Base-by-base conservation (phyloP, 768 basidiomycete genomes). In the Asterophora parasitica region DNA sequence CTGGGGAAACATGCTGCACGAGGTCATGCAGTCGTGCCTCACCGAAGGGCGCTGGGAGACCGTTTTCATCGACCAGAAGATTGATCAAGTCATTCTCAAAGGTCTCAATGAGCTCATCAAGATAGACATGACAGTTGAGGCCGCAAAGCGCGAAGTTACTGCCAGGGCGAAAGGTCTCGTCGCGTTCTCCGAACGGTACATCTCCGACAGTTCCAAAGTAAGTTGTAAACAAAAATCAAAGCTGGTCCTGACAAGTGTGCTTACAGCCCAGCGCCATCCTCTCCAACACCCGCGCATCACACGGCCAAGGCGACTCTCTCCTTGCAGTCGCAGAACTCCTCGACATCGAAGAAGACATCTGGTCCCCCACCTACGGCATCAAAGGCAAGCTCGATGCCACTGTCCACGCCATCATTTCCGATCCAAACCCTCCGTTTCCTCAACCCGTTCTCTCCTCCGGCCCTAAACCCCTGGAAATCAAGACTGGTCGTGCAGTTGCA, bases 371-470 rank as follows among this genome's bases (percentile, higher is more conserved):
- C 2, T 95, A 90, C 58, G 96, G 96, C 1, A 72, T 99, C 30
- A 95, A 94, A 63, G 96, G 96, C 17, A 98, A 98, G 66, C 71
- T 98, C 16, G 96, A 99, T 57, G 95, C 88, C 1, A 92, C 87
- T 1, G 81, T 97, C 2, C 74, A 88, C 52, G 80, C 81, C 0
- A 63, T 81, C 27, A 74, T 92, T 36, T 64, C 75, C 6, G 81
- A 83, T 44, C 65, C 64, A 20, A 71, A 62, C 60, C 50, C 59
- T 48, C 34, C 48, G 44, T 57, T 36, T 56, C 26, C 46, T 46
- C 54, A 44, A 48, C 66, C 57, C 52, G 60, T 40, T 35, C 30
- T 60, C 30, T 67, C 57, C 19, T 59, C 52, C 27, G 72, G 71
- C 0, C 74, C 82, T 0, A 73, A 85, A 56, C 95, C 95, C 1